These are phyloP conservation scores for Annona cherimola DNA, from an alignment of 164 flowering plant genomes.

Conservation along the genomic window DNA sequence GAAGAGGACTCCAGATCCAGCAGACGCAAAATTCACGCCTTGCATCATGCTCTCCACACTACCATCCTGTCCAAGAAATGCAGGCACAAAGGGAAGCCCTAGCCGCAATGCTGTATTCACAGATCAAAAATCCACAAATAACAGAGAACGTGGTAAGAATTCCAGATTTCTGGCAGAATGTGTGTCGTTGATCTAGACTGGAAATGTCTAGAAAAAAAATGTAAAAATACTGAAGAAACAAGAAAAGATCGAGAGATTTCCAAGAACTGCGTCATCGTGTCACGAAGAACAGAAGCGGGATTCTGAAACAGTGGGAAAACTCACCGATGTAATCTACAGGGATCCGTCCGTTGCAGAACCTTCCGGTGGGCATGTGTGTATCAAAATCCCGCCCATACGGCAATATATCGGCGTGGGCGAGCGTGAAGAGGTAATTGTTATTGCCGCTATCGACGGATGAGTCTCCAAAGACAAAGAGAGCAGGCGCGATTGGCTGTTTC, in stretches of 20 bases:
- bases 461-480: slow-evolving; percentile 76
- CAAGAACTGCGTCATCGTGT: background rate
- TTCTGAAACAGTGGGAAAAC: background rate
- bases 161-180: too few relatives aligned
- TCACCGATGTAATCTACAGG: slow-evolving; percentile 89
- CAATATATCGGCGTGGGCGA: slow-evolving; percentile 67
- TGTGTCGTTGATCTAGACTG: too few relatives aligned
- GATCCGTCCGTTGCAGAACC: slow-evolving; percentile 84
- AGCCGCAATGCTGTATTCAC: slow-evolving; percentile 49
- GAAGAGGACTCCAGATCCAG: slow-evolving; percentile 83
- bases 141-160: too few relatives aligned
- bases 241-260: background rate
- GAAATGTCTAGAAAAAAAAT: background rate
- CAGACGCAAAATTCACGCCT: slow-evolving; percentile 93
- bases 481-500: slow-evolving; percentile 42
- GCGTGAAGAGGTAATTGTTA: slow-evolving; percentile 66
- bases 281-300: background rate
- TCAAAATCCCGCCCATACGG: slow-evolving; percentile 95
- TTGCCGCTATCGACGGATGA: slow-evolving; percentile 87
- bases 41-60: slow-evolving; percentile 56
- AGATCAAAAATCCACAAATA: too few relatives aligned
- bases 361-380: slow-evolving; percentile 75
- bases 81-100: slow-evolving; percentile 83
- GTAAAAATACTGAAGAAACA: background rate
- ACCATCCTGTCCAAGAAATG: slow-evolving; percentile 64